Conservation (phyloP, 1,284 basidiomycete species). For the Erythrobasidium hasegawianum region DNA sequence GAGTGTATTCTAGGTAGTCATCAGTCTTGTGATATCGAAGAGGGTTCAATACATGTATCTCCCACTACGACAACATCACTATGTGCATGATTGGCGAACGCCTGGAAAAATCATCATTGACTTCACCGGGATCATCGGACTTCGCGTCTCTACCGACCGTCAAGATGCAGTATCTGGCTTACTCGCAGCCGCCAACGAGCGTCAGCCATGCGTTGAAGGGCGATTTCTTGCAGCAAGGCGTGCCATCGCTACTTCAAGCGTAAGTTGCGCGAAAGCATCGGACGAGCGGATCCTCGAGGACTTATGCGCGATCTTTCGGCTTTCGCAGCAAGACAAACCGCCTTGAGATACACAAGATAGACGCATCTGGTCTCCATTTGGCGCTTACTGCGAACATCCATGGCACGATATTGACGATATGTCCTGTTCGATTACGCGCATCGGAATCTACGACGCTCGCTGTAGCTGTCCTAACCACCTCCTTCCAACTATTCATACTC, state of each 20-base stretch:
- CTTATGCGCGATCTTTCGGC: not conserved
- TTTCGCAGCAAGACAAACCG: slow-evolving; percentile 39
- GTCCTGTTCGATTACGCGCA: slow-evolving; percentile 36
- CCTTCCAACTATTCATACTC: slow-evolving; percentile 39
- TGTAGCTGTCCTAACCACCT: slow-evolving; percentile 42
- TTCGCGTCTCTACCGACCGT: not conserved
- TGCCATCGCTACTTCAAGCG: slow-evolving; percentile 38
- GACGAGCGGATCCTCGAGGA: not conserved
- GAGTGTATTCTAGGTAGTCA: no score
- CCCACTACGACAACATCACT: no score
- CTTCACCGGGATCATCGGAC: no score
- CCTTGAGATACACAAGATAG: slow-evolving; percentile 36
- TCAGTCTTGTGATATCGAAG: no score
- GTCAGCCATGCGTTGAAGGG: slow-evolving; percentile 37
- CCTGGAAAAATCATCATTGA: no score
- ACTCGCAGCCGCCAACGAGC: slow-evolving; percentile 34
- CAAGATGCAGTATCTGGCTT: slow-evolving; percentile 40
- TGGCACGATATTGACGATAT: slow-evolving; percentile 37
- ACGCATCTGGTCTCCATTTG: slow-evolving; percentile 3
- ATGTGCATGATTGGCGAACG: no score
- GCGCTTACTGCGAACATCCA: slow-evolving; percentile 34
- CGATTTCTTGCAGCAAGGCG: slow-evolving; percentile 30
- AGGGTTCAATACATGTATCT: no score
- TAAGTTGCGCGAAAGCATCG: slow-evolving; percentile 15
- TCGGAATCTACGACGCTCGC: slow-evolving; percentile 14